phyloP scores from a whole-genome alignment of 2,329 filamentous ascomycete species.

The Didymella glomerata region DNA sequence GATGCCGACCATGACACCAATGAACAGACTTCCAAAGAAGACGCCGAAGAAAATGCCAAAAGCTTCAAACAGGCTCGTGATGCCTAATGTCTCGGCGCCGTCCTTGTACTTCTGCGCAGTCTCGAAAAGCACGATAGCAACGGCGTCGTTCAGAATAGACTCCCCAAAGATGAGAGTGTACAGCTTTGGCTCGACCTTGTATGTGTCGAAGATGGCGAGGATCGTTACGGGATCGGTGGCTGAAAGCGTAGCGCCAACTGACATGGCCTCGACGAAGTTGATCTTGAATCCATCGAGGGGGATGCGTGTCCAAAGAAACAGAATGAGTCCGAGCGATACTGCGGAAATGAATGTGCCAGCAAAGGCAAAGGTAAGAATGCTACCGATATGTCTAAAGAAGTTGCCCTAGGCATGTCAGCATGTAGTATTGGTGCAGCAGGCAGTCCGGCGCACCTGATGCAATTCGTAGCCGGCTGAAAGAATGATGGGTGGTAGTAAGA shows the following conservation, averaged over 20 bases:
- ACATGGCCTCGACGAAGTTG: conserved; percentile 94
- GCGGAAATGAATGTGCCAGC: conserved; percentile 97
- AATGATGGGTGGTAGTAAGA: conserved; percentile 97
- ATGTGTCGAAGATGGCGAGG: conserved; percentile 97
- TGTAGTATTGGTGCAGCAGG: not conserved
- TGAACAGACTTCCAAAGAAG: conserved; percentile 92
- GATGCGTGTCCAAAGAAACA: conserved; percentile 88
- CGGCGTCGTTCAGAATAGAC: conserved; percentile 96
- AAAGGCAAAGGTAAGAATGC: conserved; percentile 96
- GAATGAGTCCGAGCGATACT: conserved; percentile 86
- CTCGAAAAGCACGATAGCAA: conserved; percentile 98
- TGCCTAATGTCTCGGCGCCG: conserved; percentile 72
- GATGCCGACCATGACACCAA: conserved; percentile 88
- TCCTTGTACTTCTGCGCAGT: conserved; percentile 92
- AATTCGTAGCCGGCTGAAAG: conserved; percentile 96
- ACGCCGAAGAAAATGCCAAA: conserved; percentile 93
- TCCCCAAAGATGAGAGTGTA: conserved; percentile 99
- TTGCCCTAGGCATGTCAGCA: conserved; percentile 67
- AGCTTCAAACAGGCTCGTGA: conserved; percentile 87
- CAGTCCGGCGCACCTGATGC: conserved; percentile 69
- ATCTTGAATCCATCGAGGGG: conserved; percentile 86
- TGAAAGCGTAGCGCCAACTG: conserved; percentile 93
- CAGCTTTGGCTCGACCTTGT: conserved; percentile 98
- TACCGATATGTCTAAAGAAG: conserved; percentile 98
- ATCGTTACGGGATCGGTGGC: conserved; percentile 98